Evolutionary conservation across 306 rosid species (phyloP), one percentile per base, ranked within the genome.

Genomic region (Casuarina equisetifolia): DNA sequence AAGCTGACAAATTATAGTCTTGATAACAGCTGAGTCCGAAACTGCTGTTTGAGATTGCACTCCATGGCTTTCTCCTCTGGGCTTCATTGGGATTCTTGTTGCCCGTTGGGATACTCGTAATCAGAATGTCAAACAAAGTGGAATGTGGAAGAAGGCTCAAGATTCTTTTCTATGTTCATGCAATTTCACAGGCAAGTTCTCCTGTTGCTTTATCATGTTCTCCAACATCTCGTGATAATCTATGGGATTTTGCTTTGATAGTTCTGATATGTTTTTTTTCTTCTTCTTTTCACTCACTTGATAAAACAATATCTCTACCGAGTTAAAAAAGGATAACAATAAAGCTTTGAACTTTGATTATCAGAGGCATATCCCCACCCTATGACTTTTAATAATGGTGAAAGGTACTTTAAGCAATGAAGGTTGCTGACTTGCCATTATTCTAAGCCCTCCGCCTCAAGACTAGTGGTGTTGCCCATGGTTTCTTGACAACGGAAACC

Each of bases 71-170:
- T 88, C 90, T 94, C 32, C 80, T 92, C 2, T 92, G 97, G 98
- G 88, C 91, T 80, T 90, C 98, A 81, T 86, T 94, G 96, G 98
- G 98, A 75, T 88, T 94, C 87, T 85, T 94, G 85, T 90, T 90
- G 97, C 98, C 98, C 25, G 36, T 88, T 71, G 98, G 96, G 68
- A 83, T 94, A 82, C 92, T 92, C 78, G 81, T 85, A 17, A 92
- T 94, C 68, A 85, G 98, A 82, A 76, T 89, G 73, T 83, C 89
- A 79, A 89, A 85, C 73, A 88, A 76, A 79, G 89, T 80, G 69
- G 81, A 82, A 53, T 84, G 90, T 84, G 86, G 86, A 81, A 88
- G 83, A 82, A 89, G 91, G 85, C 86, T 79, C 40, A 89, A 77
- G 77, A 64, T 84, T 85, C 62, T 90, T 15, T 85, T 94, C 82